Evolutionary conservation across 2,329 filamentous ascomycete genomes (phyloP), one percentile per base, ranked within the genome.

Genomic region (Paramyrothecium sp.): DNA sequence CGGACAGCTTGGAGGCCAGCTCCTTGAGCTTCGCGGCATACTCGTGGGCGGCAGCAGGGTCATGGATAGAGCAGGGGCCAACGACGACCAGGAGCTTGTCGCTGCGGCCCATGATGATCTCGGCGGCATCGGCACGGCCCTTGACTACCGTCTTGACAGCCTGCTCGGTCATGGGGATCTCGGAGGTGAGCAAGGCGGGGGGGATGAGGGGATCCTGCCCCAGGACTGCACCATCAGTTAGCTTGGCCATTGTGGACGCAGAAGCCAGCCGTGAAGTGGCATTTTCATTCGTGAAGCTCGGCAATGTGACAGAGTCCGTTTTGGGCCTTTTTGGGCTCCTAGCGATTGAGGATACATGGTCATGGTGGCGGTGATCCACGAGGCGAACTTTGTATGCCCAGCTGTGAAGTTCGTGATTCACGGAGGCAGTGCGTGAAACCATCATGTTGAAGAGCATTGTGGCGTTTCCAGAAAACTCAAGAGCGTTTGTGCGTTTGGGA

Each of bases 21-120:
- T 81, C 78, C 78, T 92, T 90, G 52, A 99, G 85, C 57, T 89
- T 86, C 61, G 83, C 78, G 72, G 90, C 91, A 82, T 99, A 99
- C 75, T 97, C 92, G 66, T 96, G 81, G 46, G 95, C 95, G 16
- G 87, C 87, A 52, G 82, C 86, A 10, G 95, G 95, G 77, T 99
- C 95, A 80, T 99, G 95, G 71, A 99, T 94, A 26, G 93, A 97
- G 82, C 95, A 99, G 54, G 95, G 95, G 2, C 95, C 95, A 70
- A 96, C 90, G 70, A 99, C 88, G 68, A 98, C 95, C 61, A 99
- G 86, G 34, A 99, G 89, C 60, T 93, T 90, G 79, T 97, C 92
- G 75, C 87, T 88, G 63, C 85, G 81, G 69, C 89, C 87, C 73
- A 91, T 88, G 72, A 96, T 88, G 71, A 96, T 90, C 63, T 87